Evolutionary conservation across 2,329 filamentous ascomycete genomes (phyloP), one percentile per base, ranked within the genome.

Genomic region (Colletotrichum simmondsii): DNA sequence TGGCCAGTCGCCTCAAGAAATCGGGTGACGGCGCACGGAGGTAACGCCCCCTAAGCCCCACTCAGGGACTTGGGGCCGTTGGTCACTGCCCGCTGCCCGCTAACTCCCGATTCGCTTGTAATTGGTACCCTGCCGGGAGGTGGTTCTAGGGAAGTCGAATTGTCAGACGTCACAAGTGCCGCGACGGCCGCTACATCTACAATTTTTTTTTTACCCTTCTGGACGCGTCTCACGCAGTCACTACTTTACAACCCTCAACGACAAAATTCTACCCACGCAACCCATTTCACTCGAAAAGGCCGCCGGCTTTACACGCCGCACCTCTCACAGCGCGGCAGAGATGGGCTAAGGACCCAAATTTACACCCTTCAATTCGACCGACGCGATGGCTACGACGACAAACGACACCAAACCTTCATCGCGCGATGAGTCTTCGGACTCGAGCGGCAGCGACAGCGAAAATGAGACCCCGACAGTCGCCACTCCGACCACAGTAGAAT

Each of bases 401-500:
- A 62, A 30, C 30, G 64, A 57, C n/a, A 49, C 64, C 63, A 63
- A 62, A 59, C 53, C 71, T 42, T 64, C 65, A 19, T 70, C 57
- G 56, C 65, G 65, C 60, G 65, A 75, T 57, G 72, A 72, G 56
- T 75, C 74, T 62, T 75, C 74, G 12, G 72, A 73, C 66, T 75
- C 73, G 49, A 78, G 72, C 74, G 76, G 76, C 62, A 77, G 74
- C 75, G 77, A 79, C 65, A 85, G 79, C 75, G 84, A 83, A 68
- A 79, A 80, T 76, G 83, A 80, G 67, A 78, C 76, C 68, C 81
- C 78, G 7, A 78, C 65, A 74, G 71, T 72, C 14, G 74, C 77
- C 7, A 77, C 75, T 54, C 61, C 61, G 46, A 76, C 81, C 4
- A 77, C 82, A 72, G 84, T 92, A 65, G 91, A 94, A 85, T 93